phyloP scores from a whole-genome alignment of 495 filamentous ascomycete genomes.

The Tirmania nivea region DNA sequence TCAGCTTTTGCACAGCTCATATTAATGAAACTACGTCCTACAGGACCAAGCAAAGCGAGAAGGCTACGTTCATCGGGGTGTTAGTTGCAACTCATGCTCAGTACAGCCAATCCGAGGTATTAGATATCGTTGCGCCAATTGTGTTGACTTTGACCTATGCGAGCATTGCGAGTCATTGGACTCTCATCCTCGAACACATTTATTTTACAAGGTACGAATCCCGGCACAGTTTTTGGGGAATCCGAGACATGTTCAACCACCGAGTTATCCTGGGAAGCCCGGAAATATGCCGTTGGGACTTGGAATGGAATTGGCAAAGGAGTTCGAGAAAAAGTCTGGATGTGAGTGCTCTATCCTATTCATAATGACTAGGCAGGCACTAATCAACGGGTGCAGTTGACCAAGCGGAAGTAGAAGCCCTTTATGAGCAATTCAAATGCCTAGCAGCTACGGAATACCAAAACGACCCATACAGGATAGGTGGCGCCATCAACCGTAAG shows the following conservation, averaged over 20 bases:
- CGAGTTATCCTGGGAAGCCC: constrained; percentile 83
- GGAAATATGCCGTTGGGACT: constrained; percentile 41
- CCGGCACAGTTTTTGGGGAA: constrained; percentile 47
- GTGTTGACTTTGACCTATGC: constrained; percentile 76
- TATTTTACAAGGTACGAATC: constrained; percentile 82
- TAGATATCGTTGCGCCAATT: constrained; percentile 79
- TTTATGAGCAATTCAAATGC: constrained; percentile 91
- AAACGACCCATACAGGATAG: constrained; percentile 55
- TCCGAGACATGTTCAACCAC: constrained; percentile 45
- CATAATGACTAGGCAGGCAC: not conserved
- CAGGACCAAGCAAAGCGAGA: constrained; percentile 31
- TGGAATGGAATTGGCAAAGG: constrained; percentile 36
- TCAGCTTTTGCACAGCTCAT: too few relatives aligned
- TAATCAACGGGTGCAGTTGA: constrained; percentile 28
- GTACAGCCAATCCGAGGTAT: constrained; percentile 74
- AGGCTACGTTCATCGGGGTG: constrained; percentile 84
- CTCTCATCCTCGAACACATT: constrained; percentile 72
- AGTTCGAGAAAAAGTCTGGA: constrained; percentile 45
- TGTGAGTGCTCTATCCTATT: constrained; percentile 18
- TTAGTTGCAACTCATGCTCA: constrained; percentile 72
- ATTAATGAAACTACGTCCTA: not conserved
- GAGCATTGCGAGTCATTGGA: constrained; percentile 71
- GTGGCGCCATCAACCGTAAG: constrained; percentile 67
- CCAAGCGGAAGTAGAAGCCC: constrained; percentile 62
- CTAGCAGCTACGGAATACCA: constrained; percentile 68